These are phyloP conservation scores for Monilinia fructigena DNA, from an alignment of 2,329 filamentous ascomycete species.

Conservation along the genomic window DNA sequence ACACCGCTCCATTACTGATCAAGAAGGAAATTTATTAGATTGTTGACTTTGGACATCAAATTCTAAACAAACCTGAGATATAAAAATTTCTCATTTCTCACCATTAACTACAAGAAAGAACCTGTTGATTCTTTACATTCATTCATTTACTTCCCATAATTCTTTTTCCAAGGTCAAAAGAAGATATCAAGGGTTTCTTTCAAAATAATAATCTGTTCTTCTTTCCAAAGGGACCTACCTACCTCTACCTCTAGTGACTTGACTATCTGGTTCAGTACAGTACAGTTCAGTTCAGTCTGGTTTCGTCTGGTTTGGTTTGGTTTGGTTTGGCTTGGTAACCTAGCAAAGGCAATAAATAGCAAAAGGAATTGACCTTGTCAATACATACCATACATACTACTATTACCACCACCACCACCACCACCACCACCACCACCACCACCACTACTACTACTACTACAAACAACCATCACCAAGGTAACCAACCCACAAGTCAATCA, in stretches of 20 bases:
- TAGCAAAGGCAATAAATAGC: not conserved
- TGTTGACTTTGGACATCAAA: slow-evolving; percentile 22
- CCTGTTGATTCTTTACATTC: slow-evolving; percentile 32
- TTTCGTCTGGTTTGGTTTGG: not conserved
- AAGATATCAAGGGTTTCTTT: not conserved
- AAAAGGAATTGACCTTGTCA: not conserved
- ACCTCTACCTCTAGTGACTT: too few relatives aligned
- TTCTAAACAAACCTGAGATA: slow-evolving; percentile 10
- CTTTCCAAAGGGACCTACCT: too few relatives aligned
- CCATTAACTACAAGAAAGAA: not conserved
- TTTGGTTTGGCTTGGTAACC: not conserved
- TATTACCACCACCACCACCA: not conserved
- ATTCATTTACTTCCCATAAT: slow-evolving; percentile 25
- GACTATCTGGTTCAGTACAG: too few relatives aligned
- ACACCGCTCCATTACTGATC: slow-evolving; percentile 6
- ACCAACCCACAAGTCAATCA: not conserved
- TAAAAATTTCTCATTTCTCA: slow-evolving; percentile 18
- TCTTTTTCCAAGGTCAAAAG: not conserved
- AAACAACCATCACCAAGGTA: not conserved
- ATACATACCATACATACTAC: not conserved
- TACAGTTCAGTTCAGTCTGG: too few relatives aligned
- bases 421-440: not conserved
- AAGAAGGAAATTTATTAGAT: not conserved
- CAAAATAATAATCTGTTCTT: not conserved
- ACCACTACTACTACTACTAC: not conserved